Evolutionary conservation across 148 eudicot genomes (phyloP), one percentile per base, ranked within the genome.

Genomic region (Persicaria maculosa): DNA sequence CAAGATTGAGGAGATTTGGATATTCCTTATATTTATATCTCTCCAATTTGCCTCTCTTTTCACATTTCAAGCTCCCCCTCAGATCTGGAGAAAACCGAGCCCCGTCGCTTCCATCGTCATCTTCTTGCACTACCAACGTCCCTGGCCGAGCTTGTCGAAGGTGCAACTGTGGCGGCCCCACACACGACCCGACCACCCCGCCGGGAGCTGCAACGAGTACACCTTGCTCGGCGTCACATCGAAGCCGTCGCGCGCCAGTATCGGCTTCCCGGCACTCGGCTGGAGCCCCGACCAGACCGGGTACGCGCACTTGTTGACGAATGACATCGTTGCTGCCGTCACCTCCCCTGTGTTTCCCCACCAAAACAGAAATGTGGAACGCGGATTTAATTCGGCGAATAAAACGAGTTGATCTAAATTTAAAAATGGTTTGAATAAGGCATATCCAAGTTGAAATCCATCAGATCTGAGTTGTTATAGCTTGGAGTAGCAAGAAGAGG

Each of bases 211-310:
- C 72, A 94, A 77, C 11, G 83, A 17, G 80, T 79, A 81, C 67
- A 82, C 48, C 68, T 88, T 91, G 76, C 65, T 74, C 6, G 95
- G 89, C 3, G 72, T 80, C 47, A 94, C 87, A 85, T 72, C 68
- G 78, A 94, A 90, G 57, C 98, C 98, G 74, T 97, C 98, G 45
- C 90, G 84, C 15, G 93, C 95, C 10, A 94, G 76, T 6, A 94
- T 68, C 4, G 94, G 93, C 17, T 82, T 73, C 1, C 97, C 97
- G 7, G 95, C 84, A 62, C 97, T 48, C 1, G 98, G 97, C 61
- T 91, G 97, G 36, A 94, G 83, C 7, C 98, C 97, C 0, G 98
- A 95, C 98, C 98, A 94, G 0, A 94, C 93, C 9, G 95, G 85
- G 82, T 86, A 86, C 45, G 59, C 19, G 78, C 98, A 94, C 75